These are phyloP conservation scores for Corinectria fuckeliana DNA, from an alignment of 2,329 filamentous ascomycete genomes.

Conservation along the genomic window DNA sequence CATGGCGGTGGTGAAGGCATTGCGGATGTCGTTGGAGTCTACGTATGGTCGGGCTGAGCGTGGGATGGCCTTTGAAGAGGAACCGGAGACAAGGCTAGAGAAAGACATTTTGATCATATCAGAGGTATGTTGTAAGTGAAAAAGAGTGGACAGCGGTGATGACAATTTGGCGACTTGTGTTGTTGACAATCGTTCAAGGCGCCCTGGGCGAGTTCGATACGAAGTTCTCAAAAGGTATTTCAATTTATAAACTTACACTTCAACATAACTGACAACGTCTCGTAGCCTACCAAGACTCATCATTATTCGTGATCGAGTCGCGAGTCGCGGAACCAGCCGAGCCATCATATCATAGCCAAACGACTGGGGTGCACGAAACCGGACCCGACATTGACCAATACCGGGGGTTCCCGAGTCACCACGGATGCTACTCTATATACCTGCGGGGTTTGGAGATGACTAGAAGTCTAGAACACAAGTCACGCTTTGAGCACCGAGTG, in stretches of 20 bases:
- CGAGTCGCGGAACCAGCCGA: slow-evolving; percentile 2
- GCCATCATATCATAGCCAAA: background rate
- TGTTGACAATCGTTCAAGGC: too few species aligned
- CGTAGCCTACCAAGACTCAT: background rate
- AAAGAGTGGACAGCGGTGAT: too few species aligned
- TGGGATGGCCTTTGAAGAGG: too few species aligned
- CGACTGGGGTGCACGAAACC: slow-evolving; percentile 1
- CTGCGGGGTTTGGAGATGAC: background rate
- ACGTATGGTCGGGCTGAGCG: background rate
- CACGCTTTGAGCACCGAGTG: background rate
- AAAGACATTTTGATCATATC: slow-evolving; percentile 4
- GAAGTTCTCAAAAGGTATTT: background rate
- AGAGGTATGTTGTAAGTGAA: too few species aligned
- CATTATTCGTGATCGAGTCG: background rate
- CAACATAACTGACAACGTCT: background rate
- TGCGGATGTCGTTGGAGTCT: slow-evolving; percentile 32
- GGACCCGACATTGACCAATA: slow-evolving; percentile 4
- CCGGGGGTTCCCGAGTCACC: slow-evolving; percentile 17
- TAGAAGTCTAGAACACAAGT: background rate
- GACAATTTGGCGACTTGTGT: too few species aligned
- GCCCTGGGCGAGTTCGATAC: too few species aligned
- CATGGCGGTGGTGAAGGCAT: slow-evolving; percentile 40
- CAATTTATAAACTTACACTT: background rate
- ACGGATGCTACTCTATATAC: background rate
- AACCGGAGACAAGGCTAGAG: background rate